Conservation (phyloP, 495 filamentous ascomycete genomes). For the Penicillium goetzii region DNA sequence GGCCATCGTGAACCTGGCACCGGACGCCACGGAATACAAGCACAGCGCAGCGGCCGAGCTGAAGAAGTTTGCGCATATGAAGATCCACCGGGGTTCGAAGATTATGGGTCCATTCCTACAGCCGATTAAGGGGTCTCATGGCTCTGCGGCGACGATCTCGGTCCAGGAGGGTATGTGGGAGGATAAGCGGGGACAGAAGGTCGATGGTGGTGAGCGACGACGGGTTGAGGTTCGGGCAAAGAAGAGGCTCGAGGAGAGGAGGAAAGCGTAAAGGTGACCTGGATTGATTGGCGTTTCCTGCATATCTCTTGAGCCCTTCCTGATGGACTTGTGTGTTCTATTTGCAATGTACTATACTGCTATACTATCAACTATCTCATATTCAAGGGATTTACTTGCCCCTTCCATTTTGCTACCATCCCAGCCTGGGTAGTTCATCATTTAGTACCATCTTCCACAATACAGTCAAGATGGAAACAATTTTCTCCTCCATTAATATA, state of each 20-base stretch:
- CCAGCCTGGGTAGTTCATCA: neutral
- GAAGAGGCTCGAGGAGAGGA: slow-evolving; percentile 54
- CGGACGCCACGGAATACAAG: slow-evolving; percentile 50
- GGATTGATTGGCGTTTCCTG: slow-evolving; percentile 21
- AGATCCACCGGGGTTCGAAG: slow-evolving; percentile 62
- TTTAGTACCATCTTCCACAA: neutral
- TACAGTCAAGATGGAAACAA: neutral
- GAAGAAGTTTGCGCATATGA: slow-evolving; percentile 63
- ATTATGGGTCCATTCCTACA: slow-evolving; percentile 74
- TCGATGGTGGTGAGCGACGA: slow-evolving; percentile 95
- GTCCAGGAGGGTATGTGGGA: slow-evolving; percentile 91
- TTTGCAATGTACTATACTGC: slow-evolving; percentile 33
- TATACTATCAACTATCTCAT: slow-evolving; percentile 22
- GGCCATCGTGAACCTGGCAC: slow-evolving; percentile 73
- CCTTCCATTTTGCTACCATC: neutral
- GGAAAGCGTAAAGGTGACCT: slow-evolving; percentile 36
- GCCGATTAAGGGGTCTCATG: slow-evolving; percentile 63
- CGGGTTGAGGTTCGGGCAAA: slow-evolving; percentile 79
- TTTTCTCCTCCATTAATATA: neutral
- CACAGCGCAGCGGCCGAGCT: slow-evolving; percentile 39
- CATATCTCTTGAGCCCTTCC: slow-evolving; percentile 26
- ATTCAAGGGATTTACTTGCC: slow-evolving; percentile 6
- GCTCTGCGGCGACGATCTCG: slow-evolving; percentile 62
- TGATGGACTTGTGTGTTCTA: slow-evolving; percentile 21
- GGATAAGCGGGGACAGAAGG: slow-evolving; percentile 77